Evolutionary conservation across 2,329 filamentous ascomycete genomes (phyloP).

Genomic region (Dichotomopilus funicola): DNA sequence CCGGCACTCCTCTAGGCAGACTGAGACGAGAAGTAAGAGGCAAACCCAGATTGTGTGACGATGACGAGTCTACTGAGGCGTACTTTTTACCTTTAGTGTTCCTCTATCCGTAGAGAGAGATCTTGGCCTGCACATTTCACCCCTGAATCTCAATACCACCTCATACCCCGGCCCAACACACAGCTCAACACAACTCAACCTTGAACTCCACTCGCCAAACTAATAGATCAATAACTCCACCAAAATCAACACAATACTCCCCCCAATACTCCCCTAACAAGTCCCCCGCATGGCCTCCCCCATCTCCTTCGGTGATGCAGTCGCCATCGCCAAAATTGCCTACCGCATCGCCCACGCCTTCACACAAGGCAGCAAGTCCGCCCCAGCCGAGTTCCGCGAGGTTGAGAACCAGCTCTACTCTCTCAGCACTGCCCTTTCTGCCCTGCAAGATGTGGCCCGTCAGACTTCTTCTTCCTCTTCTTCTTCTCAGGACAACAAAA

Average conservation of each 20-base stretch:
- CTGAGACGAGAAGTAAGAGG: too few species aligned
- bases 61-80: too few species aligned
- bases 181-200: too few species aligned
- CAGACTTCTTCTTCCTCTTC: neutral
- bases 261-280: too few species aligned
- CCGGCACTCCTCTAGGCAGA: too few species aligned
- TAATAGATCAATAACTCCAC: neutral
- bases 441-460: constrained; percentile 10
- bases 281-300: constrained; percentile 22
- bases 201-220: neutral
- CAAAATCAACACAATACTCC: too few species aligned
- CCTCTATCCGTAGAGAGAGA: too few species aligned
- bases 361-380: constrained; percentile 26
- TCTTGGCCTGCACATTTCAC: too few species aligned
- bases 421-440: constrained; percentile 25
- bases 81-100: too few species aligned
- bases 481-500: neutral
- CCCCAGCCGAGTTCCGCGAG: constrained; percentile 27
- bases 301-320: constrained; percentile 27
- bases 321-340: constrained; percentile 27
- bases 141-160: too few species aligned
- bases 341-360: constrained; percentile 26
- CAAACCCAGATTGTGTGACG: too few species aligned
- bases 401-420: constrained; percentile 28
- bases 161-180: too few species aligned